A percentile compares a stretch with the other conserved stretches of the same genome.
Evolutionary conservation across 2,329 filamentous ascomycete genomes (phyloP).

Genomic region (Leptographium lundbergii): DNA sequence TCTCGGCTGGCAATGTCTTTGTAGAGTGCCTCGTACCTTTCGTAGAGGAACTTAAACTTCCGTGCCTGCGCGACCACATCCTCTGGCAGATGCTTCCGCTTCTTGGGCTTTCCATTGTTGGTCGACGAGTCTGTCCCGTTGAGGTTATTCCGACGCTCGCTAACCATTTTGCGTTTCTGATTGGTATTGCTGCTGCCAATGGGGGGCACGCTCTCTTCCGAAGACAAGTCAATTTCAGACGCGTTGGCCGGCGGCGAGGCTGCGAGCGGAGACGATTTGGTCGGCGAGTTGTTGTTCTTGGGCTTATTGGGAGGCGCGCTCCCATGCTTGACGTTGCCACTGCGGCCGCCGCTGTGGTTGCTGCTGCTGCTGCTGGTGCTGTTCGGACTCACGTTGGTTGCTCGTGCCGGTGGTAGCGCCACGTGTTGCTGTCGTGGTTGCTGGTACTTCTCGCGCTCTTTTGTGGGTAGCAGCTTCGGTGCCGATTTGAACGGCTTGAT

Average conservation of each 20-base stretch:
- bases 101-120: conserved; percentile 8
- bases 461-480: not conserved
- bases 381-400: conserved; percentile 31
- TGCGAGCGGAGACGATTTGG: conserved; percentile 53
- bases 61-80: conserved; percentile 41
- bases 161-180: conserved; percentile 32
- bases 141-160: conserved; percentile 6
- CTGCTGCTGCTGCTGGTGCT: conserved; percentile 5
- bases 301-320: conserved; percentile 20
- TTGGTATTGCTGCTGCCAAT: conserved; percentile 15
- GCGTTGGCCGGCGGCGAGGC: conserved; percentile 54
- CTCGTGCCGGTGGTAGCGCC: not conserved
- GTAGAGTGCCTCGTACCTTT: conserved; percentile 44
- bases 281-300: conserved; percentile 38
- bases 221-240: conserved; percentile 40
- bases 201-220: conserved; percentile 13
- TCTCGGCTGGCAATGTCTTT: conserved; percentile 36
- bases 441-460: conserved; percentile 4
- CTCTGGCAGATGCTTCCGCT: conserved; percentile 23
- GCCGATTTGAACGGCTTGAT: conserved; percentile 28
- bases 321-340: not conserved
- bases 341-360: not conserved
- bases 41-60: conserved; percentile 43
- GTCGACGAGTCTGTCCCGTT: conserved; percentile 14
- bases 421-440: not conserved